Evolutionary conservation across 2,329 filamentous ascomycete species (phyloP), one percentile per base, ranked within the genome.

Genomic region (Arthrobotrys entomopaga): DNA sequence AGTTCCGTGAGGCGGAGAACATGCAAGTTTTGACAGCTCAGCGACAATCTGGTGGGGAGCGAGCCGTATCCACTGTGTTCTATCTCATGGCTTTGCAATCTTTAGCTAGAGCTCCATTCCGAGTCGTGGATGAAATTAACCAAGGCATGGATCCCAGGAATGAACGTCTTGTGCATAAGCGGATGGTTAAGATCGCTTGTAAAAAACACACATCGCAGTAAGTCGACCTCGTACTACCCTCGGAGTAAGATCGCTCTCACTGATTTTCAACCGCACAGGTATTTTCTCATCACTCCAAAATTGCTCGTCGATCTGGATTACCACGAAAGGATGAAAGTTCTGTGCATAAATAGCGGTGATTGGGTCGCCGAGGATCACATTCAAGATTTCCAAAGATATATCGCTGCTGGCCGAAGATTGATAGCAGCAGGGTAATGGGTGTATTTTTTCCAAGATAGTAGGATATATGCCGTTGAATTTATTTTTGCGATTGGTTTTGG

Each of bases 121-220:
- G 95, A 60, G 94, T 99, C 57, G 95, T 99, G 71, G 95, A 99
- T 82, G 95, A 99, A 83, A 99, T 99, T 85, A 99, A 99, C 80
- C 95, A 99, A 83, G 95, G 95, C 77, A 99, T 99, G 95, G 95
- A 99, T 81, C 95, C 94, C 49, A 90, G 95, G 79, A 99, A 99
- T 82, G 95, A 99, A 83, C 91, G 95, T 78, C 96, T 97, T 88
- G 93, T 99, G 15, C 95, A 99, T 83, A 92, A 94, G 80, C 91
- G 95, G 76, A 96, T 99, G 91, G 95, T 99, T 7, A 93, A 97
- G 80, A 97, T 99, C 80, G 95, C 95, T 49, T 98, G 95, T 81
- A 87, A 88, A 77, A 89, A 93, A 81, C 88, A 90, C 81, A 88
- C 88, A n/a, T 87, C 85, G 77, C 89, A 91, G 78, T 79, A 74